A percentile compares a stretch with the other conserved stretches of the same genome.
These are phyloP conservation scores for Aspergillus intermedius DNA, from an alignment of 2,329 filamentous ascomycete genomes.

Conservation along the genomic window DNA sequence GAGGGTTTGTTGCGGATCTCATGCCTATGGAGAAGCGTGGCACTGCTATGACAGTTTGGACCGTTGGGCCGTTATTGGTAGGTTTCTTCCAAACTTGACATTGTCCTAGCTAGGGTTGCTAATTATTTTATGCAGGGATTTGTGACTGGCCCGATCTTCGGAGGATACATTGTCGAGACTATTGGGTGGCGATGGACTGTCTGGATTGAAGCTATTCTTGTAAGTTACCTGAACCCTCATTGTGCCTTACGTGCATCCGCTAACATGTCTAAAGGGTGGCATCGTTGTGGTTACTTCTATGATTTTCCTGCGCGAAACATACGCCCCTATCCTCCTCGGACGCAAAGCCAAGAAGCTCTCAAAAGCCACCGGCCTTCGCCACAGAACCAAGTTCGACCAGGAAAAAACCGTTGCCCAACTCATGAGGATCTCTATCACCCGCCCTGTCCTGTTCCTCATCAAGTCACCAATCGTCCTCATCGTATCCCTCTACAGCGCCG, in stretches of 20 bases:
- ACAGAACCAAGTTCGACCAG: slow-evolving; percentile 56
- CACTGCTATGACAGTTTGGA: slow-evolving; percentile 43
- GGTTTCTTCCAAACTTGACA: background rate
- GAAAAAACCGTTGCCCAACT: slow-evolving; percentile 47
- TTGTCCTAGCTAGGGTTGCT: background rate
- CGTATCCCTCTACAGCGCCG: slow-evolving; percentile 54
- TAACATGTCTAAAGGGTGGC: slow-evolving; percentile 3
- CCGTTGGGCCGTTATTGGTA: slow-evolving; percentile 43
- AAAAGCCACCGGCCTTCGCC: slow-evolving; percentile 46
- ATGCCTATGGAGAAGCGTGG: slow-evolving; percentile 45
- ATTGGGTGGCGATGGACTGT: slow-evolving; percentile 49
- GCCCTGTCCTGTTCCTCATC: slow-evolving; percentile 48
- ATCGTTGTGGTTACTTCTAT: slow-evolving; percentile 6
- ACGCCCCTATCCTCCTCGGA: slow-evolving; percentile 52
- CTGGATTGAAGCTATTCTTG: slow-evolving; percentile 44
- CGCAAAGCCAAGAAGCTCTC: slow-evolving; percentile 55
- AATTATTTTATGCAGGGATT: slow-evolving; percentile 28
- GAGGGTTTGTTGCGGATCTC: slow-evolving; percentile 48
- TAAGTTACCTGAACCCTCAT: slow-evolving; percentile 19
- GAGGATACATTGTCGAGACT: slow-evolving; percentile 27
- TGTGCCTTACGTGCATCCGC: background rate
- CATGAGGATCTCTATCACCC: slow-evolving; percentile 49
- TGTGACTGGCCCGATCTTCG: slow-evolving; percentile 43
- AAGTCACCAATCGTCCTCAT: slow-evolving; percentile 57
- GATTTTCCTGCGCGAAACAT: slow-evolving; percentile 53